Evolutionary conservation across 179 eudicot species (phyloP).

Genomic region (Drosera spatulata): DNA sequence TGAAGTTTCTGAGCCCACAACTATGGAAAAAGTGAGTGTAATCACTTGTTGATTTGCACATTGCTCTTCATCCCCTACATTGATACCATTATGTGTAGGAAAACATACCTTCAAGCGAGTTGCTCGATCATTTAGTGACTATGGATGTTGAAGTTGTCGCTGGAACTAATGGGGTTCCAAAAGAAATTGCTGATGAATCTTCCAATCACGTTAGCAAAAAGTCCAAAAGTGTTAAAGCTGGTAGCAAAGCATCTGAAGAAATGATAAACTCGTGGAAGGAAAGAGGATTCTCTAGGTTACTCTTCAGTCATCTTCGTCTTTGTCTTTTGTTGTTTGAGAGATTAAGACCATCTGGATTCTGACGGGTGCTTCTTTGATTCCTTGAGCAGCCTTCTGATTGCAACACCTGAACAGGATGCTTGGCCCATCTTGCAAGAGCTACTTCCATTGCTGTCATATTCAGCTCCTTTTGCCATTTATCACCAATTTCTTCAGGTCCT

Average conservation of each 20-base stretch:
- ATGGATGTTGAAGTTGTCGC: slow-evolving; percentile 25
- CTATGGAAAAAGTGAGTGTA: slow-evolving; percentile 11
- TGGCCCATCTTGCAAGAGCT: slow-evolving; percentile 68
- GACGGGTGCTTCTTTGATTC: neutral
- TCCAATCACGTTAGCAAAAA: slow-evolving; percentile 19
- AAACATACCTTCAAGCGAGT: slow-evolving; percentile 9
- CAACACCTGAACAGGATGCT: slow-evolving; percentile 71
- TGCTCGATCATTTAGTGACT: slow-evolving; percentile 12
- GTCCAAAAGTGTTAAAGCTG: slow-evolving; percentile 50
- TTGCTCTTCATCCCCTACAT: neutral
- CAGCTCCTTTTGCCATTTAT: slow-evolving; percentile 88
- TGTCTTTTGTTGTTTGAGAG: neutral
- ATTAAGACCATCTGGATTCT: neutral
- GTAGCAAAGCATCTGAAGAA: slow-evolving; percentile 63
- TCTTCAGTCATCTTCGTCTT: neutral
- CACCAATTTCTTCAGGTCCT: slow-evolving; percentile 77
- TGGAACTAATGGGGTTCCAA: slow-evolving; percentile 20
- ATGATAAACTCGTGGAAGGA: slow-evolving; percentile 69
- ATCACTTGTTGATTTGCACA: neutral
- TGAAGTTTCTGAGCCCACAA: slow-evolving; percentile 8
- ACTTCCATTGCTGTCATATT: slow-evolving; percentile 66
- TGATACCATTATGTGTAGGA: slow-evolving; percentile 27
- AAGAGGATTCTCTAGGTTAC: slow-evolving; percentile 81
- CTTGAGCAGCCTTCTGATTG: slow-evolving; percentile 65
- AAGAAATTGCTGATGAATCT: slow-evolving; percentile 15